Evolutionary conservation across 2,329 filamentous ascomycete species (phyloP), one percentile per base, ranked within the genome.

Genomic region (Cladorrhinum sp.): DNA sequence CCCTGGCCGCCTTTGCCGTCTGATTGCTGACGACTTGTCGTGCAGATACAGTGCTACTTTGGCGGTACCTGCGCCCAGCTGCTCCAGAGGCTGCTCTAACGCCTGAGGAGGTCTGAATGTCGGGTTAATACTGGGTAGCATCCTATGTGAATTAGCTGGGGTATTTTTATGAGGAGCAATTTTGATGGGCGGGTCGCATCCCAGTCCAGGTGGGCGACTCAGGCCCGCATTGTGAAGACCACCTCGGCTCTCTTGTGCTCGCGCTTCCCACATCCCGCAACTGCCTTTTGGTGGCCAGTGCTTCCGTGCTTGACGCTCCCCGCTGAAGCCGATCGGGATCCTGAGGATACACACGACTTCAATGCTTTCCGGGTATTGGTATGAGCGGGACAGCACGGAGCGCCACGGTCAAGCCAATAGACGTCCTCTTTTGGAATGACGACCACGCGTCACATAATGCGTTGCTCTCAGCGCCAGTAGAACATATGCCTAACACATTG

Each of bases 201-300:
- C n/a, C 52, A 54, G 32, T 36, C 49, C 32, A 45, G 22, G 32
- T 18, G 32, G 54, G 32, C 27, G 50, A 62, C 57, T 61, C 58
- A 57, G 61, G 58, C 55, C 63, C 20, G 53, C 45, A 45, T 18
- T 45, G 22, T 57, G 36, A 57, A 38, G 64, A 59, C 57, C 60
- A 48, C 24, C 32, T 57, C 58, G 55, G 57, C 48, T 63, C 24
- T 54, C 48, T 58, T 41, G 52, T 45, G 59, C 62, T 62, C 54
- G 62, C 64, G 63, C 65, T 61, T 65, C 56, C 60, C 41, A 50
- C 64, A 65, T 58, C 29, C 41, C 59, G 61, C 50, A 38, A 25
- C 59, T 45, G 41, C n/a, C 32, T 49, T 24, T n/a, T 63, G 59
- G 45, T 64, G 65, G 58, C 66, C 65, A 67, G 59, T 68, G 65